Percentiles rank a stretch among this genome's conserved stretches.
Conservation (phyloP, 106 monocot species). For the Allium fistulosum region DNA sequence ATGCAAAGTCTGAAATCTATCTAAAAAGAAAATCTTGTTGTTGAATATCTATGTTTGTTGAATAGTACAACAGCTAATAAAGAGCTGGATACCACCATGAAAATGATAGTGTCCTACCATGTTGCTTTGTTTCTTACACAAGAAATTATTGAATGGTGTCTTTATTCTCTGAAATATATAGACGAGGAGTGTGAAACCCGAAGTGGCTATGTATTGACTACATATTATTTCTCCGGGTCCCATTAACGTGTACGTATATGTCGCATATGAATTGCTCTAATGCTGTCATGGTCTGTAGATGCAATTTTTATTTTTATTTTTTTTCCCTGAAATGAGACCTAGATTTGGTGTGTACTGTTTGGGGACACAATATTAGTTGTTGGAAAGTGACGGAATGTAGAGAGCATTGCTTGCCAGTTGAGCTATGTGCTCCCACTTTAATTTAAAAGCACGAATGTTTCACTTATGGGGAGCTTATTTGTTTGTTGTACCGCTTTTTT, state of each 20-base stretch:
- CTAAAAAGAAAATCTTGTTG: not conserved
- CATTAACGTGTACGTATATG: not conserved
- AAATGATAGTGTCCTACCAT: slow-evolving; percentile 5
- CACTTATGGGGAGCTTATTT: too few species aligned
- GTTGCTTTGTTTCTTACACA: slow-evolving; percentile 7
- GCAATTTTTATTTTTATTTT: not conserved
- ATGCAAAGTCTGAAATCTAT: not conserved
- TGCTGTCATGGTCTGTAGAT: slow-evolving; percentile 4
- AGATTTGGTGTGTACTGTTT: not conserved
- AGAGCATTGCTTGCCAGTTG: too few species aligned
- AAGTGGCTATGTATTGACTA: not conserved
- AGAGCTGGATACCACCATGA: slow-evolving; percentile 5
- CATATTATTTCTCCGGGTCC: not conserved
- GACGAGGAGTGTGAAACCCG: not conserved
- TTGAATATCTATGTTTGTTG: not conserved
- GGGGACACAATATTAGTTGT: not conserved
- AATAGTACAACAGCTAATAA: not conserved
- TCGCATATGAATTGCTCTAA: not conserved
- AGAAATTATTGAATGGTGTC: not conserved
- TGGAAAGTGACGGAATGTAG: not conserved
- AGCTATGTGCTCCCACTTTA: too few species aligned
- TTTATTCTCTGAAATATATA: slow-evolving; percentile 3
- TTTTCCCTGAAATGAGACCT: not conserved
- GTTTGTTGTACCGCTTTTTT: too few species aligned
- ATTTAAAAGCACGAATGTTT: too few species aligned